Conservation (phyloP, 1,139 yeast species). For the Saccharomyces pastorianus region DNA sequence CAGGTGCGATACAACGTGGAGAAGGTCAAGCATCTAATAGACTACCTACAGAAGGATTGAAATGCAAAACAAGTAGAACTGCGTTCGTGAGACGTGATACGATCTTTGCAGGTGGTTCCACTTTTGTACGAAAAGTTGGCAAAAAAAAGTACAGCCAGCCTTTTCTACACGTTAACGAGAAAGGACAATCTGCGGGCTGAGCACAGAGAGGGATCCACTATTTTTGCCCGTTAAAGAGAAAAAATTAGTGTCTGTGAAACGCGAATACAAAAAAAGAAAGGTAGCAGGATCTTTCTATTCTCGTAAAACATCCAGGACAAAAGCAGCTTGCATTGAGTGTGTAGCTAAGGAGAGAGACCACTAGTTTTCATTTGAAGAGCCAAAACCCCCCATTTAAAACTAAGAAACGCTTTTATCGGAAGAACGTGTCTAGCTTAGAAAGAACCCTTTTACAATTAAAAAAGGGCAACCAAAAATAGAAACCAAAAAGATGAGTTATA, state of each 20-base stretch:
- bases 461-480: background rate
- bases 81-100: background rate
- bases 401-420: background rate
- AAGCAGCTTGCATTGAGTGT: background rate
- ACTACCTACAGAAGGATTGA: slow-evolving; percentile 16
- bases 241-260: slow-evolving; percentile 1
- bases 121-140: background rate
- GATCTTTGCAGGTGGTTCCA: background rate
- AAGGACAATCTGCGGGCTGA: background rate
- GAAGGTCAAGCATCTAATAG: slow-evolving; percentile 14
- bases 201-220: background rate
- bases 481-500: slow-evolving; percentile 11
- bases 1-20: slow-evolving; percentile 10
- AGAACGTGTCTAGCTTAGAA: background rate
- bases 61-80: background rate
- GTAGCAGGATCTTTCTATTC: background rate
- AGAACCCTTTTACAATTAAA: background rate
- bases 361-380: background rate
- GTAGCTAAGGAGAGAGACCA: background rate
- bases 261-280: background rate
- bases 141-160: background rate
- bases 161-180: background rate
- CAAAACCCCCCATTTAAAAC: background rate
- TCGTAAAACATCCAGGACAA: background rate
- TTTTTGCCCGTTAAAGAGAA: background rate